phyloP scores from a whole-genome alignment of 129 eudicot species.

The Oenanthe sinensis region DNA sequence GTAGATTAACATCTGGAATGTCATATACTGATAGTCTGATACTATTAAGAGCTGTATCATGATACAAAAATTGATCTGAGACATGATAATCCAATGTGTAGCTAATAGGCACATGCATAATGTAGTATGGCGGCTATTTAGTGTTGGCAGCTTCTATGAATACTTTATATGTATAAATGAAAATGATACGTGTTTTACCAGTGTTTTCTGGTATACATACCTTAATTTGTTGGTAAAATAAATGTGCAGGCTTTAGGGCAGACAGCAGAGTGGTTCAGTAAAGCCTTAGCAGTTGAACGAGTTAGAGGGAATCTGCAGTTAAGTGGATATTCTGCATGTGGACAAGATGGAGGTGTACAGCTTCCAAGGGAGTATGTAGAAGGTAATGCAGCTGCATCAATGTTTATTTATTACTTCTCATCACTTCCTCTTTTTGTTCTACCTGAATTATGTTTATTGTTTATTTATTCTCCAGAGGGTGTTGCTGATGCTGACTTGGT shows the following conservation, averaged over 20 bases:
- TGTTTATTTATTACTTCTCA: not conserved
- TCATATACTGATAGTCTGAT: not conserved
- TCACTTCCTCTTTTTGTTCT: not conserved
- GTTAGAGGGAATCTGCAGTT: constrained; percentile 76
- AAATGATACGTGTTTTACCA: not conserved
- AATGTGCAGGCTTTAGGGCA: constrained; percentile 76
- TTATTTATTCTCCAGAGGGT: constrained; percentile 49
- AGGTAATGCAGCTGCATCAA: constrained; percentile 36
- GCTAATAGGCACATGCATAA: not conserved
- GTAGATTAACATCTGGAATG: not conserved
- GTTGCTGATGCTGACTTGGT: constrained; percentile 83
- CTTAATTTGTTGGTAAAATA: not conserved
- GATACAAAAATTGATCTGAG: not conserved
- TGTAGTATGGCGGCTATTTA: constrained; percentile 28
- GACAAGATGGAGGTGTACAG: constrained; percentile 96
- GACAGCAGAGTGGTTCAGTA: constrained; percentile 86
- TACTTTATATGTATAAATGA: constrained; percentile 46
- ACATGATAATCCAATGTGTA: not conserved
- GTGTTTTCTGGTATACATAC: not conserved
- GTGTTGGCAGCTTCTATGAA: constrained; percentile 46
- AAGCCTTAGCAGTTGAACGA: constrained; percentile 84
- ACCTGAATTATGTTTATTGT: not conserved
- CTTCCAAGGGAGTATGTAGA: constrained; percentile 82
- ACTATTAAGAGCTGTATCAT: not conserved
- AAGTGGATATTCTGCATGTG: constrained; percentile 98